Evolutionary conservation across 1,139 yeast species (phyloP).

Genomic region (Yamadazyma friedrichii): DNA sequence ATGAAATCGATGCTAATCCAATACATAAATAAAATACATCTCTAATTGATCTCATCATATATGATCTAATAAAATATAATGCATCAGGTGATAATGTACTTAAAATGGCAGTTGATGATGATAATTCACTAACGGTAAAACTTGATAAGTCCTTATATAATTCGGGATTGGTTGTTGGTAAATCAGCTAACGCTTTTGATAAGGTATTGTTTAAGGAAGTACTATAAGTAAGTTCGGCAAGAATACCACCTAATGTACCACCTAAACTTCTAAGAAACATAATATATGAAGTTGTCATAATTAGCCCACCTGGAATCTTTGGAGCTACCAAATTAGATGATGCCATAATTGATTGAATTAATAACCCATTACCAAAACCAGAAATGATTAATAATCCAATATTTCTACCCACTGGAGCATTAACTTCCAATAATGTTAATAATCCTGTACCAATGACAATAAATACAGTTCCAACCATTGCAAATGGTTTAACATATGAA

Average conservation of each 20-base stretch:
- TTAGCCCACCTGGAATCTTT: conserved; percentile 34
- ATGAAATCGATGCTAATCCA: conserved; percentile 25
- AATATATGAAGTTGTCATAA: conserved; percentile 34
- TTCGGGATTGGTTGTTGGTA: conserved; percentile 14
- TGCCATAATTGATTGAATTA: conserved; percentile 29
- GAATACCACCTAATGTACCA: conserved; percentile 30
- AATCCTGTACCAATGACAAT: conserved; percentile 38
- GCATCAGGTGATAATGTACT: conserved; percentile 24
- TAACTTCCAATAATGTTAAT: conserved; percentile 28
- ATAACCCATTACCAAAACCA: conserved; percentile 32
- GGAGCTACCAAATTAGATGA: conserved; percentile 37
- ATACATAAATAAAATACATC: conserved; percentile 33
- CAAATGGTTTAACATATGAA: conserved; percentile 30
- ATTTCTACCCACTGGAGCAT: conserved; percentile 25
- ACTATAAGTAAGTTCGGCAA: conserved; percentile 36
- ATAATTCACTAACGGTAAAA: conserved; percentile 17
- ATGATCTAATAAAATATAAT: conserved; percentile 23
- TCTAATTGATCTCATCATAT: conserved; percentile 29
- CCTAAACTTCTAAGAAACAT: conserved; percentile 32
- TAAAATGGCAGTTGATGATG: conserved; percentile 21
- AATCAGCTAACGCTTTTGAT: conserved; percentile 16
- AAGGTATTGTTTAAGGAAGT: conserved; percentile 24
- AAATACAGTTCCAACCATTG: conserved; percentile 23
- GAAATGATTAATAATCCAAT: conserved; percentile 35
- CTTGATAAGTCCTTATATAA: conserved; percentile 21